These are phyloP conservation scores for Caryopteris hybrid DNA, from an alignment of 305 asterid genomes.

Conservation along the genomic window DNA sequence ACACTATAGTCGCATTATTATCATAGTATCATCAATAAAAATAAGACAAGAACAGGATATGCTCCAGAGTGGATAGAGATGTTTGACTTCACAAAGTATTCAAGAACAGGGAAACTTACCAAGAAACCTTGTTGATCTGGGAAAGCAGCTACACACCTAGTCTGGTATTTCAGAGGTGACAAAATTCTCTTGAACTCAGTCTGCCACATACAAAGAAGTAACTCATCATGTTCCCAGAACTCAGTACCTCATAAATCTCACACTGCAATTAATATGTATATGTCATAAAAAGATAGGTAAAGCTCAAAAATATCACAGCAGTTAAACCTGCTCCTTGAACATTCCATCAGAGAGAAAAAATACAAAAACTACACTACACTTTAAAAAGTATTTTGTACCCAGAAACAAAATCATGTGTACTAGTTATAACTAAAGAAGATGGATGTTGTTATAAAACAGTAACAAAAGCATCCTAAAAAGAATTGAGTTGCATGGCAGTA, in stretches of 20 bases:
- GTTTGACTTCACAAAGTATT: slow-evolving; percentile 7
- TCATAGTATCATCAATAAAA: background rate
- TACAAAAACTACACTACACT: background rate
- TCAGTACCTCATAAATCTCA: slow-evolving; percentile 14
- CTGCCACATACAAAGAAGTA: slow-evolving; percentile 39
- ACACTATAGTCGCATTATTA: background rate
- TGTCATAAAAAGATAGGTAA: background rate
- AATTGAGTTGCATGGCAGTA: background rate
- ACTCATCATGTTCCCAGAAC: slow-evolving; percentile 16
- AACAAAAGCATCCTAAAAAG: background rate
- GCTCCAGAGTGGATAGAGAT: background rate
- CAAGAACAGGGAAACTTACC: slow-evolving; percentile 39
- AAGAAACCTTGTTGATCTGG: slow-evolving; percentile 96
- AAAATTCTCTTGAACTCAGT: slow-evolving; percentile 71
- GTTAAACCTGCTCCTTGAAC: background rate
- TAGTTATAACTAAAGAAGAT: background rate
- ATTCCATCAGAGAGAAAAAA: background rate
- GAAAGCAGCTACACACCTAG: slow-evolving; percentile 93
- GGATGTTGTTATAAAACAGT: background rate
- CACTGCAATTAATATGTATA: background rate
- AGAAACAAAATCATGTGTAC: background rate
- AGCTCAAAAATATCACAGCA: background rate
- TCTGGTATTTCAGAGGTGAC: slow-evolving; percentile 91
- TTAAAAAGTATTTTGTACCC: background rate
- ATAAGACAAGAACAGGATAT: background rate